Conservation (phyloP, 352 stramenopile genomes). For the Pythium folliculosum region DNA sequence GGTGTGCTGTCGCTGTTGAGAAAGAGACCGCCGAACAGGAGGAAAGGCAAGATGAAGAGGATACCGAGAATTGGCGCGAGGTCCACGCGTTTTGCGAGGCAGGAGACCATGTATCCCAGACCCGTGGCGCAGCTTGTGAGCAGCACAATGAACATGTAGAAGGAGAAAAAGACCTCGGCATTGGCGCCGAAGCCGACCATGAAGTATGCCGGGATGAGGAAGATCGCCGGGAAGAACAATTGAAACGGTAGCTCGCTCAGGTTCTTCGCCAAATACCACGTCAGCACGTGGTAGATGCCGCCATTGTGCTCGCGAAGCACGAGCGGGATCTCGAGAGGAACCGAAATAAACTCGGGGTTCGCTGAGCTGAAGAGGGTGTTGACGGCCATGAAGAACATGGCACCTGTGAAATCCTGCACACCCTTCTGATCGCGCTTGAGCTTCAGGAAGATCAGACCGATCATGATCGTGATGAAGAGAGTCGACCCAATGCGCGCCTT, state of each 20-base stretch:
- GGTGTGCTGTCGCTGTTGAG: slow-evolving; percentile 41
- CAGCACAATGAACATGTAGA: slow-evolving; percentile 32
- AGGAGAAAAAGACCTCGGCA: slow-evolving; percentile 32
- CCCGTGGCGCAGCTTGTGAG: slow-evolving; percentile 13
- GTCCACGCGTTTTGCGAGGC: slow-evolving; percentile 31
- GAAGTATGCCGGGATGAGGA: slow-evolving; percentile 45
- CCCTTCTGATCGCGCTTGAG: slow-evolving; percentile 38
- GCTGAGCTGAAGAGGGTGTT: slow-evolving; percentile 34
- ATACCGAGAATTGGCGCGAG: slow-evolving; percentile 45
- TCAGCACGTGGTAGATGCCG: slow-evolving; percentile 39
- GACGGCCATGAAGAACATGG: slow-evolving; percentile 46
- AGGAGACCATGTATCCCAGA: slow-evolving; percentile 45
- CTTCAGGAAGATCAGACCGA: slow-evolving; percentile 52
- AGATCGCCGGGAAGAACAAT: slow-evolving; percentile 41
- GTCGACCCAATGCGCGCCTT: slow-evolving; percentile 22
- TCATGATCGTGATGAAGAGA: slow-evolving; percentile 41
- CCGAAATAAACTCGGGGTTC: slow-evolving; percentile 25
- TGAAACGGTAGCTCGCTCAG: slow-evolving; percentile 52
- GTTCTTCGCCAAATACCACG: slow-evolving; percentile 55
- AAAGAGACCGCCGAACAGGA: slow-evolving; percentile 54
- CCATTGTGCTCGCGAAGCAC: slow-evolving; percentile 45
- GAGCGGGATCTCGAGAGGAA: slow-evolving; percentile 34
- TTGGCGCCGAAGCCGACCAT: slow-evolving; percentile 43
- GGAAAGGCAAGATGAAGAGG: slow-evolving; percentile 46
- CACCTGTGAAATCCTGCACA: slow-evolving; percentile 47